Evolutionary conservation across 345 rosid species (phyloP), one percentile per base, ranked within the genome.

Genomic region (Gossypium ekmanianum): DNA sequence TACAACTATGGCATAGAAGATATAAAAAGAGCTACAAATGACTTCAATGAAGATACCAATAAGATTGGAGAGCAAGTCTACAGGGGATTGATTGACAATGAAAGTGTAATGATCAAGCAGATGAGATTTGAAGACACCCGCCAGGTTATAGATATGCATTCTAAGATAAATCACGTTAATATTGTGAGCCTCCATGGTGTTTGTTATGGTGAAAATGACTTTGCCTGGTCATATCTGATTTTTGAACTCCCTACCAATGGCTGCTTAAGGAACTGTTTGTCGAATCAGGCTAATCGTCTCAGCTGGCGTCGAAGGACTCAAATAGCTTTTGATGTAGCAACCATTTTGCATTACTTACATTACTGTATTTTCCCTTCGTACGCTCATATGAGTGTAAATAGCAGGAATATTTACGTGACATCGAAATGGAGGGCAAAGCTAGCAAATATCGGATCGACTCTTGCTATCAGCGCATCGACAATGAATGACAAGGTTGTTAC

Each of bases 131-230:
- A 85, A 62, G 90, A 85, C 10, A 82, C 82, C 8, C 78, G 82
- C 1, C 77, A 56, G 55, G 81, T 86, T 11, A 85, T 88, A 16
- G 85, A 85, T 41, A 79, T 78, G 51, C 88, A 83, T 73, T 84
- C 89, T 4, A 88, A 77, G 71, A 86, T 90, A 75, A 88, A 88
- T 76, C 89, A 88, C 79, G 78, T 79, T 57, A 88, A 88, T 29
- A 81, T 90, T 73, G 75, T 84, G 77, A 84, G 71, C 67, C 77
- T 86, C 47, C 63, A 76, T 22, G 94, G 94, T 48, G 87, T 84
- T 47, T 88, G 90, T 45, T 81, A 80, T 22, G 84, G 80, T 43
- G 84, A 88, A 50, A 71, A 66, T 44, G 78, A 77, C 10, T 55
- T 43, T 3, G 68, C 84, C 18, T 82, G 75, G 82, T 83, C 90